A percentile compares a stretch with the other conserved stretches of the same genome.
phyloP scores from a whole-genome alignment of 2,329 filamentous ascomycete species.

The Xylariaceae sp. region DNA sequence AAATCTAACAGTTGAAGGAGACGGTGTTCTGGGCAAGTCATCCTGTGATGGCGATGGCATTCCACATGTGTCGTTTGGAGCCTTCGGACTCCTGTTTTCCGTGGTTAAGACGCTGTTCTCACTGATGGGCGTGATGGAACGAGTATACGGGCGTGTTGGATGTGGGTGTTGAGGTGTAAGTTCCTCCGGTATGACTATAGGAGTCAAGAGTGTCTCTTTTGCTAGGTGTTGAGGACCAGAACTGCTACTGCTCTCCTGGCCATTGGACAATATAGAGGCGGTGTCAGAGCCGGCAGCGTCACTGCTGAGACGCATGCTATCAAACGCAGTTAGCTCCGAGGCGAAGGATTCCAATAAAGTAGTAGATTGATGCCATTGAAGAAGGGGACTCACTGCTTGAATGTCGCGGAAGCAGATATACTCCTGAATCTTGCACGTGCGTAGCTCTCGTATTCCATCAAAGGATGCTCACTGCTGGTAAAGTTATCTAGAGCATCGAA shows the following conservation, averaged over 20 bases:
- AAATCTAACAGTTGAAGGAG: slow-evolving; percentile 17
- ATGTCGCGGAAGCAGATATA: slow-evolving; percentile 34
- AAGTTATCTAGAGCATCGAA: slow-evolving; percentile 80
- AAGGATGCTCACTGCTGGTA: slow-evolving; percentile 50
- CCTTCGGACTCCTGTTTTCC: slow-evolving; percentile 11
- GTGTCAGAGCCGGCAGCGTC: slow-evolving; percentile 30
- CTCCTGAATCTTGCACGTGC: slow-evolving; percentile 46
- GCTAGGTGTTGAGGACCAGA: slow-evolving; percentile 23
- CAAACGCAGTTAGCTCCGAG: neutral
- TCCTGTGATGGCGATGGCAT: neutral
- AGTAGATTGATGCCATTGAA: neutral
- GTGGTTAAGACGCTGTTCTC: slow-evolving; percentile 19
- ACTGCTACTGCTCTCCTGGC: slow-evolving; percentile 18
- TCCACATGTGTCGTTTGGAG: slow-evolving; percentile 18
- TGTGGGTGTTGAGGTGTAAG: slow-evolving; percentile 14
- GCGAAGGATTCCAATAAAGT: neutral
- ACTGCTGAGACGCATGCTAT: slow-evolving; percentile 25
- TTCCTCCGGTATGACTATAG: slow-evolving; percentile 5
- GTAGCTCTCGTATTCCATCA: slow-evolving; percentile 57
- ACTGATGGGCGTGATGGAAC: slow-evolving; percentile 20
- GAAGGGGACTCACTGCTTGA: slow-evolving; percentile 29
- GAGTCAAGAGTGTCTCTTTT: slow-evolving; percentile 22
- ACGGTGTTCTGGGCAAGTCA: slow-evolving; percentile 12
- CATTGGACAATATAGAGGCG: slow-evolving; percentile 24
- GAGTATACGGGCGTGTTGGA: slow-evolving; percentile 13